phyloP scores from a whole-genome alignment of 2,329 filamentous ascomycete species.

The Cladosporium halotolerans region DNA sequence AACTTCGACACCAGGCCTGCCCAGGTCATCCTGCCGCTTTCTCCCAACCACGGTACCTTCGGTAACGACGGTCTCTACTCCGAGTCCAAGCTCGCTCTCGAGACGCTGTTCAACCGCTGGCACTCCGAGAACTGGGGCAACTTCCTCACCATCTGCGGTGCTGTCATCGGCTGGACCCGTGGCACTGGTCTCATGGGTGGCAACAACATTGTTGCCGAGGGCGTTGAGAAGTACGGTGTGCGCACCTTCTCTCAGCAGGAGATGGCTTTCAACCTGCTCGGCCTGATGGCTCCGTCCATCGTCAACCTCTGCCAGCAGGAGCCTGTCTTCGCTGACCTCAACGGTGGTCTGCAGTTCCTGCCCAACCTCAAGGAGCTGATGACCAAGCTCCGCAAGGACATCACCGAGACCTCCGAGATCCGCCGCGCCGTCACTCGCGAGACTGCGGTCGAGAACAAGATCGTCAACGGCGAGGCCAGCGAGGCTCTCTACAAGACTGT shows the following conservation, averaged over 20 bases:
- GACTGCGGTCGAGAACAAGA: constrained; percentile 92
- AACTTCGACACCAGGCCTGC: constrained; percentile 93
- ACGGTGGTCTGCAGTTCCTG: constrained; percentile 95
- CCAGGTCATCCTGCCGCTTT: constrained; percentile 91
- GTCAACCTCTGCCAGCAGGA: constrained; percentile 93
- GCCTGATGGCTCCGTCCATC: constrained; percentile 88
- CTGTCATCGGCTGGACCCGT: constrained; percentile 98
- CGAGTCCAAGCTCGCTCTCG: constrained; percentile 92
- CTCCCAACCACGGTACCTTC: constrained; percentile 97
- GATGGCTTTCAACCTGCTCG: constrained; percentile 98
- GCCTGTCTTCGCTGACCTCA: constrained; percentile 94
- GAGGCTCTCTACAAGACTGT: constrained; percentile 94
- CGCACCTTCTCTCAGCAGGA: constrained; percentile 98
- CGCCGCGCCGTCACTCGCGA: constrained; percentile 92
- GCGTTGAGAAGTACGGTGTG: constrained; percentile 91
- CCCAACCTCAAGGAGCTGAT: constrained; percentile 91
- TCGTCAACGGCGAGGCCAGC: constrained; percentile 88
- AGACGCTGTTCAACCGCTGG: constrained; percentile 98
- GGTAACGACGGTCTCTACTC: constrained; percentile 97
- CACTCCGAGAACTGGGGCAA: constrained; percentile 95
- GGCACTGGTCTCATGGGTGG: constrained; percentile 96
- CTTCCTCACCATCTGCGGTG: constrained; percentile 96
- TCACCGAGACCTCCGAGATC: constrained; percentile 91
- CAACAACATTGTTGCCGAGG: constrained; percentile 96
- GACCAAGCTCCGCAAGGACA: constrained; percentile 86